Evolutionary conservation across 495 filamentous ascomycete genomes (phyloP).

Genomic region (Daldinia loculata): DNA sequence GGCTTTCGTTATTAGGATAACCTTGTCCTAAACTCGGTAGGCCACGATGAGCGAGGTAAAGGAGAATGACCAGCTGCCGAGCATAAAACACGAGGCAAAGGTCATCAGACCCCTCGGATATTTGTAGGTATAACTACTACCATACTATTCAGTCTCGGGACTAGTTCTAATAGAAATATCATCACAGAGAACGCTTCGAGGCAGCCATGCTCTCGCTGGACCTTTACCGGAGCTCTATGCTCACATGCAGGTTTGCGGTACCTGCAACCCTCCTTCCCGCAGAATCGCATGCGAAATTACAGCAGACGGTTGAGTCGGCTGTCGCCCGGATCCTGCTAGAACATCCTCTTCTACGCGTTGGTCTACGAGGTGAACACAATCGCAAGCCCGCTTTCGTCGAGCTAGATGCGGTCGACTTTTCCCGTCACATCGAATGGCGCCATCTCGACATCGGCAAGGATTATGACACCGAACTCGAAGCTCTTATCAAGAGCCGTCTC

Average conservation of each 20-base stretch:
- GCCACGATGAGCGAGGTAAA: slow-evolving; percentile 4
- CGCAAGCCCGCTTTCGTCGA: slow-evolving; percentile 44
- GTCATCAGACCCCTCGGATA: slow-evolving; percentile 28
- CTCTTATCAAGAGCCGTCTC: slow-evolving; percentile 36
- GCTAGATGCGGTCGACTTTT: slow-evolving; percentile 41
- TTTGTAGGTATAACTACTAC: slow-evolving; percentile 5
- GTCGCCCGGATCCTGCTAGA: slow-evolving; percentile 46
- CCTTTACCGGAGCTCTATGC: slow-evolving; percentile 48
- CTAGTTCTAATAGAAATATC: not conserved
- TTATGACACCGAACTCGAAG: slow-evolving; percentile 30
- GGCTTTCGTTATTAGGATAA: not conserved
- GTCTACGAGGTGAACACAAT: slow-evolving; percentile 42
- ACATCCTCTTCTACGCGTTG: slow-evolving; percentile 46
- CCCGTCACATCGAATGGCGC: slow-evolving; percentile 43
- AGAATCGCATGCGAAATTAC: slow-evolving; percentile 9
- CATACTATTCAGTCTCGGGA: not conserved
- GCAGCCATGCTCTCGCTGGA: slow-evolving; percentile 43
- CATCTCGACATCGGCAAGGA: not conserved
- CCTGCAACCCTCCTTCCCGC: slow-evolving; percentile 11
- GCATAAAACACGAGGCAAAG: slow-evolving; percentile 17
- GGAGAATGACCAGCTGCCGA: not conserved
- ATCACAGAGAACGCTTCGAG: slow-evolving; percentile 38
- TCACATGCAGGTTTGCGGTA: slow-evolving; percentile 46
- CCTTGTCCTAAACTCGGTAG: not conserved
- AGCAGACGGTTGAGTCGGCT: slow-evolving; percentile 35